Evolutionary conservation across 352 stramenopile genomes (phyloP).

Genomic region (Salisapilia sapeloensis): DNA sequence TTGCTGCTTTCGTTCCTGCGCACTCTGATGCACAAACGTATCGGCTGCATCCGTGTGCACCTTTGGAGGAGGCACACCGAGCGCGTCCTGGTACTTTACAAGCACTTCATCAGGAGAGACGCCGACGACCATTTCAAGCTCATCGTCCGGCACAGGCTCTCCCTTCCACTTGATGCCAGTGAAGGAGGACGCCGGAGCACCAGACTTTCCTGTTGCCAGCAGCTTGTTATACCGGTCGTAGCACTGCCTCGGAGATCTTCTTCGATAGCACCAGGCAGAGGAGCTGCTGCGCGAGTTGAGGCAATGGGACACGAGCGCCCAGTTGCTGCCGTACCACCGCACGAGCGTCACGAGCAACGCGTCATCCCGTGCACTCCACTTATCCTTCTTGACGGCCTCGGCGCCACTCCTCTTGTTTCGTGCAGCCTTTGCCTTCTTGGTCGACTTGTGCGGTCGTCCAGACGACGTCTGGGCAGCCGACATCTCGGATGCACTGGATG

Average conservation of each 20-base stretch:
- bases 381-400: constrained; percentile 11
- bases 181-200: too few relatives aligned
- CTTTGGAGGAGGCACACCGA: background rate
- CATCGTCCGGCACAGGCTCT: too few relatives aligned
- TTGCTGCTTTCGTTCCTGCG: too few relatives aligned
- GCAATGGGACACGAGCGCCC: constrained; percentile 74
- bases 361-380: constrained; percentile 69
- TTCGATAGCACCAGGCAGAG: constrained; percentile 55
- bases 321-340: constrained; percentile 75
- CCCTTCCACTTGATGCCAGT: too few relatives aligned
- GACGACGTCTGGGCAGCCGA: constrained; percentile 4
- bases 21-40: too few relatives aligned
- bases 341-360: constrained; percentile 70
- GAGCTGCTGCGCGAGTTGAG: constrained; percentile 58
- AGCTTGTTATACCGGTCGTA: constrained; percentile 77
- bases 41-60: too few relatives aligned
- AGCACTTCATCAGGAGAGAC: too few relatives aligned
- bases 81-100: too few relatives aligned
- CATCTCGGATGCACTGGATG: constrained; percentile 2
- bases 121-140: too few relatives aligned
- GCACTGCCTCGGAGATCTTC: constrained; percentile 65
- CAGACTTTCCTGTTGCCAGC: too few relatives aligned
- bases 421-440: constrained; percentile 47
- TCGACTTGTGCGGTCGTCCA: constrained; percentile 3
- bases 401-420: constrained; percentile 6